Conservation (phyloP, 768 basidiomycete genomes). For the Pleurotus sapidus region DNA sequence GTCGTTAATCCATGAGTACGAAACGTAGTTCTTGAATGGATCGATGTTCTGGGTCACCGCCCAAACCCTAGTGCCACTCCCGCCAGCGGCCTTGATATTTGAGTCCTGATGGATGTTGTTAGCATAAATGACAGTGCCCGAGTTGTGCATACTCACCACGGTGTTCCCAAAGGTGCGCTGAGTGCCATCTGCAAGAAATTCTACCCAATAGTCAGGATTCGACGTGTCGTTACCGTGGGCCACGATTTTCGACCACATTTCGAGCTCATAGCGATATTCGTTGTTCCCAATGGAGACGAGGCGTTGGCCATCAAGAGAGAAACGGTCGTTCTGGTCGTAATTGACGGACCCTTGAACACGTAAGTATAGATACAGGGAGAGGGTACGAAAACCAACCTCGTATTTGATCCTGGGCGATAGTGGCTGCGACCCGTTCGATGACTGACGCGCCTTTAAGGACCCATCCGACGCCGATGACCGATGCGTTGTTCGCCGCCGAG, state of each 20-base stretch:
- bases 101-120: slow-evolving; percentile 5
- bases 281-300: slow-evolving; percentile 10
- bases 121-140: not conserved
- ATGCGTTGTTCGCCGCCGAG: slow-evolving; percentile 8
- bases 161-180: slow-evolving; percentile 8
- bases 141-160: not conserved
- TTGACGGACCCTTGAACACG: slow-evolving; percentile 7
- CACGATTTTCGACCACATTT: slow-evolving; percentile 10
- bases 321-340: slow-evolving; percentile 9
- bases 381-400: not conserved
- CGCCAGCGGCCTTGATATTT: slow-evolving; percentile 11
- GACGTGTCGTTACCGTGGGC: slow-evolving; percentile 3
- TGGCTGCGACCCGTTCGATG: slow-evolving; percentile 11
- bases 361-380: not conserved
- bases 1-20: slow-evolving; percentile 3
- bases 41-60: slow-evolving; percentile 6
- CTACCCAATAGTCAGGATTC: slow-evolving; percentile 11
- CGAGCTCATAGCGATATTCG: slow-evolving; percentile 13
- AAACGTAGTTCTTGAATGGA: slow-evolving; percentile 9
- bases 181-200: slow-evolving; percentile 10
- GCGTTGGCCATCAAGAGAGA: slow-evolving; percentile 11
- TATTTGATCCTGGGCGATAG: slow-evolving; percentile 8
- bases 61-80: slow-evolving; percentile 8
- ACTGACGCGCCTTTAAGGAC: slow-evolving; percentile 4
- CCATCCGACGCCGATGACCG: slow-evolving; percentile 9